Percentiles rank a stretch among this genome's conserved stretches.
Evolutionary conservation across 768 basidiomycete genomes (phyloP).

Genomic region (Tulasnella sp.): DNA sequence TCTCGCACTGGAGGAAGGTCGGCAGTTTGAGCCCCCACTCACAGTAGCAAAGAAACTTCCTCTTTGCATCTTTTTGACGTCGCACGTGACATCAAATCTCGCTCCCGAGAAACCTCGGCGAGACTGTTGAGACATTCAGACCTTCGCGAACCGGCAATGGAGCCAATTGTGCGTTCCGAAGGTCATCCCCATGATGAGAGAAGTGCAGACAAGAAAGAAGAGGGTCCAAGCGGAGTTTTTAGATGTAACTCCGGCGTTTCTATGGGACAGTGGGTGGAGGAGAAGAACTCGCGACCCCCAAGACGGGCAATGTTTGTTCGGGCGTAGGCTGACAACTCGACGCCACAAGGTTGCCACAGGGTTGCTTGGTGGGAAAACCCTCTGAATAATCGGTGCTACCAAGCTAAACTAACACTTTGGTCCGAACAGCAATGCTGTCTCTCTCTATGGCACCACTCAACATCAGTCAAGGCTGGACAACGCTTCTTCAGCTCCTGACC

Average conservation of each 20-base stretch:
- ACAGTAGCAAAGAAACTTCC: neutral
- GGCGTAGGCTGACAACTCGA: neutral
- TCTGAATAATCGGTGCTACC: too few relatives aligned
- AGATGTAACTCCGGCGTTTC: neutral
- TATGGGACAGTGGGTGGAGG: neutral
- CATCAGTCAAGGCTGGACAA: neutral
- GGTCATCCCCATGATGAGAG: neutral
- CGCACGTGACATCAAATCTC: neutral
- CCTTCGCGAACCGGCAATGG: neutral
- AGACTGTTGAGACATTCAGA: neutral
- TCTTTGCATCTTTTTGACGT: neutral
- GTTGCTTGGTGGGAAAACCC: too few relatives aligned
- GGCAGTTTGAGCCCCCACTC: neutral
- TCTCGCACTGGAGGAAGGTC: neutral
- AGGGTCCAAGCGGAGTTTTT: neutral
- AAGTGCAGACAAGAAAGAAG: neutral
- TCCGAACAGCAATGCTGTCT: neutral
- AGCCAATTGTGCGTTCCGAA: constrained; percentile 3
- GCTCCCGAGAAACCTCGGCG: neutral
- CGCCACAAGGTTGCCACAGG: too few relatives aligned
- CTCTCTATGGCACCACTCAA: neutral
- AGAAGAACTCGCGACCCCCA: neutral
- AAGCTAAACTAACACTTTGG: neutral
- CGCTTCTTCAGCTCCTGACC: neutral
- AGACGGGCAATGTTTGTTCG: neutral